A percentile compares a stretch with the other conserved stretches of the same genome.
Evolutionary conservation across 1,284 basidiomycete species (phyloP).

Genomic region (Gomphus bonarii): DNA sequence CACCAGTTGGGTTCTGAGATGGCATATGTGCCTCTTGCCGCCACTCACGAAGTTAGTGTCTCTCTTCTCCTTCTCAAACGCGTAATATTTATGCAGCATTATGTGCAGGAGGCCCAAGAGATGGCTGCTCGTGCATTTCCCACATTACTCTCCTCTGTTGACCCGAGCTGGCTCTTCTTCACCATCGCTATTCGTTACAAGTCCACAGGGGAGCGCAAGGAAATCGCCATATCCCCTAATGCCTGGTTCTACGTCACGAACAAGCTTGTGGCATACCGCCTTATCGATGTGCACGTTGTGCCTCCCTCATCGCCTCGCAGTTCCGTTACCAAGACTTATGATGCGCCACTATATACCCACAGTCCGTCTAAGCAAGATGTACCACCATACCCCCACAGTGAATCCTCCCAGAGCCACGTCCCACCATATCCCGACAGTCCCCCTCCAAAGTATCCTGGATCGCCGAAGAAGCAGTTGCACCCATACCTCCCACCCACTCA

Average conservation of each 20-base stretch:
- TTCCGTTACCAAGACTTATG: constrained; percentile 1
- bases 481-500: not conserved
- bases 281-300: constrained; percentile 8
- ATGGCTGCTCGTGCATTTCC: not conserved
- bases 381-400: constrained; percentile 4
- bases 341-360: not conserved
- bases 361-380: not conserved
- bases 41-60: constrained; percentile 6
- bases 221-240: constrained; percentile 1
- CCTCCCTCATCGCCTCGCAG: not conserved
- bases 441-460: not conserved
- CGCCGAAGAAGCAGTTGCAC: not conserved
- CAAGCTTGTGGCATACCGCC: constrained; percentile 1
- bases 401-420: not conserved
- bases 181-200: constrained; percentile 8
- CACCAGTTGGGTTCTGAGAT: not conserved
- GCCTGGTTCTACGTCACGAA: constrained; percentile 7
- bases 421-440: constrained; percentile 4
- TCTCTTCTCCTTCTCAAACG: not conserved
- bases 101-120: constrained; percentile 5
- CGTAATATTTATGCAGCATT: not conserved
- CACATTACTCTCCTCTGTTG: not conserved
- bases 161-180: constrained; percentile 10
- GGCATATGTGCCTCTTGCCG: constrained; percentile 4
- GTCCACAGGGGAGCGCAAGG: constrained; percentile 1